phyloP scores from a whole-genome alignment of 2,329 filamentous ascomycete species.

The Neonectria hederae region DNA sequence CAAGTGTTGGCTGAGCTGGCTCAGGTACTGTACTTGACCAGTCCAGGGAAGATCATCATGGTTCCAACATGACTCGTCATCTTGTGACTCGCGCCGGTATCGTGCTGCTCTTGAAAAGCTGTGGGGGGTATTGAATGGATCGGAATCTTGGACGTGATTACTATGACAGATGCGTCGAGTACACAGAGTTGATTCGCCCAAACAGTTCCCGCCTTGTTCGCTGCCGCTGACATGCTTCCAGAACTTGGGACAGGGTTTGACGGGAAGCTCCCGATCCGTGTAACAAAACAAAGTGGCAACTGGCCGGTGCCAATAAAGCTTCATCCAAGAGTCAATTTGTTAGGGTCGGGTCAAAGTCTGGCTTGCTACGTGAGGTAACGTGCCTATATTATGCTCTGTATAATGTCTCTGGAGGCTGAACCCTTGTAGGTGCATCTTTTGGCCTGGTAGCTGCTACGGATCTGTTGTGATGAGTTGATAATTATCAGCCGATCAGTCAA shows the following conservation, averaged over 20 bases:
- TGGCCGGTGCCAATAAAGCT: conserved; percentile 7
- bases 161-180: conserved; percentile 2
- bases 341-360: conserved; percentile 17
- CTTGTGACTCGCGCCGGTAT: conserved; percentile 1
- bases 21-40: conserved; percentile 26
- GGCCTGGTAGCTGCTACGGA: conserved; percentile 6
- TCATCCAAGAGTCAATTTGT: conserved; percentile 7
- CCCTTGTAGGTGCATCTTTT: conserved; percentile 26
- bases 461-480: conserved; percentile 17
- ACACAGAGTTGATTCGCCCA: conserved; percentile 5
- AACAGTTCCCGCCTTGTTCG: conserved; percentile 7
- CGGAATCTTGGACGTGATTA: neutral
- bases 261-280: conserved; percentile 27
- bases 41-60: conserved; percentile 23
- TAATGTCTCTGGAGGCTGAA: conserved; percentile 16
- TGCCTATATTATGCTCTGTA: conserved; percentile 18
- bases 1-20: conserved; percentile 30
- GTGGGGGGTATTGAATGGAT: neutral
- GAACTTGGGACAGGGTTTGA: conserved; percentile 22
- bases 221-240: conserved; percentile 24
- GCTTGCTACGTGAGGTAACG: conserved; percentile 27
- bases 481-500: conserved; percentile 17
- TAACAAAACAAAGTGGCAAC: conserved; percentile 17
- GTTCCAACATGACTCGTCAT: conserved; percentile 34
- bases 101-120: neutral